These are phyloP conservation scores for Aspergillus spinulosporus DNA, from an alignment of 2,329 filamentous ascomycete species.

Conservation along the genomic window DNA sequence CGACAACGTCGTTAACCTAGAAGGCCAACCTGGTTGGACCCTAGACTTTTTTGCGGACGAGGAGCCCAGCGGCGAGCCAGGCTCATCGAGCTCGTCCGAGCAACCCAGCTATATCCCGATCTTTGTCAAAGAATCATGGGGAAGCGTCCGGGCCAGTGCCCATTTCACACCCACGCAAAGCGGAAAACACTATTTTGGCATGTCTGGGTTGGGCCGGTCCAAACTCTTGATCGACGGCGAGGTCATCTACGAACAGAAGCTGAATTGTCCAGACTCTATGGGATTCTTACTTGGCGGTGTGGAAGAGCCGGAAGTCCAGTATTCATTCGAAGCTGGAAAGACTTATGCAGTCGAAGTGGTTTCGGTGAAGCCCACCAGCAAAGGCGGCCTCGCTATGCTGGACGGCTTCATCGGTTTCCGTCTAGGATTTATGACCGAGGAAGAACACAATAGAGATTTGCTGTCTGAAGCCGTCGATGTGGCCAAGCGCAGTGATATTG, in stretches of 20 bases:
- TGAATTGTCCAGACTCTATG: slow-evolving; percentile 14
- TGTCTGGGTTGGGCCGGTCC: slow-evolving; percentile 6
- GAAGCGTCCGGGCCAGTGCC: background rate
- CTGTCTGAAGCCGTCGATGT: slow-evolving; percentile 11
- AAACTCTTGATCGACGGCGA: slow-evolving; percentile 6
- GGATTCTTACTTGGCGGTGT: slow-evolving; percentile 10
- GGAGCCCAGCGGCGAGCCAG: background rate
- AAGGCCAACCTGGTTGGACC: slow-evolving; percentile 8
- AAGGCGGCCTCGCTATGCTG: slow-evolving; percentile 6
- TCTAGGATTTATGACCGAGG: slow-evolving; percentile 9
- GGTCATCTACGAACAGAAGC: slow-evolving; percentile 9
- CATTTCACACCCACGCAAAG: slow-evolving; percentile 1
- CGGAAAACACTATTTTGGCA: slow-evolving; percentile 10
- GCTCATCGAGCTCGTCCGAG: slow-evolving; percentile 1
- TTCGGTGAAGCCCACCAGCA: background rate
- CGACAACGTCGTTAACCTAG: slow-evolving; percentile 3
- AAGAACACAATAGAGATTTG: slow-evolving; percentile 9
- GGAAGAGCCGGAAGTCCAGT: slow-evolving; percentile 7
- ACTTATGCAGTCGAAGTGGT: background rate
- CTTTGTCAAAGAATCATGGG: slow-evolving; percentile 2
- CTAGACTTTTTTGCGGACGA: slow-evolving; percentile 6
- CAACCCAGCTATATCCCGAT: slow-evolving; percentile 7
- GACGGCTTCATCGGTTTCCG: slow-evolving; percentile 9
- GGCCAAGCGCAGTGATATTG: slow-evolving; percentile 9
- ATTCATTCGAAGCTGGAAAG: slow-evolving; percentile 9